These are phyloP conservation scores for Geotrichum carabidarum DNA, from an alignment of 1,139 yeast species.

Conservation along the genomic window DNA sequence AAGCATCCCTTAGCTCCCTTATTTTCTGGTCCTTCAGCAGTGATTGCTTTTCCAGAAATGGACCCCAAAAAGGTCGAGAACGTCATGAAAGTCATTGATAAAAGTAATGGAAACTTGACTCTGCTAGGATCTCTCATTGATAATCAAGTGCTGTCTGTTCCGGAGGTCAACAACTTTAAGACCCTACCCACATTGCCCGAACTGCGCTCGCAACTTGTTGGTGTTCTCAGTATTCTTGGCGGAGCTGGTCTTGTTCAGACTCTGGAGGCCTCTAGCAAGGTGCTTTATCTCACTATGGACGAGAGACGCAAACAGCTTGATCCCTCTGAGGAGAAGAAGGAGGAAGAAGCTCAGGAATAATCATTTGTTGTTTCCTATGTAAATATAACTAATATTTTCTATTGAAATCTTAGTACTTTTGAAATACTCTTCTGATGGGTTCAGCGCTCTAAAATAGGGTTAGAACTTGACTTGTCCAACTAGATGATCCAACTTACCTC, in stretches of 20 bases:
- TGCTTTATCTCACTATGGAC: constrained; percentile 68
- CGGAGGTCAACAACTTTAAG: constrained; percentile 59
- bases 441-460: constrained; percentile 21
- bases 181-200: constrained; percentile 65
- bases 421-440: constrained; percentile 26
- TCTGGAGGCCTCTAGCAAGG: constrained; percentile 60
- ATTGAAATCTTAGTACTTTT: constrained; percentile 22
- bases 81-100: constrained; percentile 56
- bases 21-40: constrained; percentile 79
- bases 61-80: constrained; percentile 65
- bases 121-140: constrained; percentile 83
- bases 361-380: background rate
- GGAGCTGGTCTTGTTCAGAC: constrained; percentile 89
- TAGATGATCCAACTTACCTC: constrained; percentile 16
- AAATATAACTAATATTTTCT: constrained; percentile 1
- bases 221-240: constrained; percentile 74
- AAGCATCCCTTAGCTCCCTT: constrained; percentile 64
- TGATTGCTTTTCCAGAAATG: constrained; percentile 61
- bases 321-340: constrained; percentile 15
- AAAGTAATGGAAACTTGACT: constrained; percentile 66
- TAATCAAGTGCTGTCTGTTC: constrained; percentile 49
- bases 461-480: background rate
- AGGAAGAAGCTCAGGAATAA: constrained; percentile 1
- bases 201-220: constrained; percentile 76
- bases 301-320: constrained; percentile 49